Evolutionary conservation across 345 rosid species (phyloP), one percentile per base, ranked within the genome.

Genomic region (Carallia pectinifolia): DNA sequence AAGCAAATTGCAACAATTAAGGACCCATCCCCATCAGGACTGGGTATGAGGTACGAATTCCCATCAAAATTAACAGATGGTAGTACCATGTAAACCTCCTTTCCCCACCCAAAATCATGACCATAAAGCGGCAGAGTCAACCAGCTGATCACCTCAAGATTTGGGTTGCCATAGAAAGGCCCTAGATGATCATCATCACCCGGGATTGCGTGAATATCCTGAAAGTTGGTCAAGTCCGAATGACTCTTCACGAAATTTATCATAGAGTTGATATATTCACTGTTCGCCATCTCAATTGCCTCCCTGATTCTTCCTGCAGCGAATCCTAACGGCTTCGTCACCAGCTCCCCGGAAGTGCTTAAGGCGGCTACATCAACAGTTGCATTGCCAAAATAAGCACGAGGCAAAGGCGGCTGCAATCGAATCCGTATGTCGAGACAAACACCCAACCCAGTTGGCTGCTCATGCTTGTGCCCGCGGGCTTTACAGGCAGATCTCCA

Each of bases 51-150:
- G 65, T 79, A 64, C 1, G 81, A 80, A 74, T 81, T 80, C 23
- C 83, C 90, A 37, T 88, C 90, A 36, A 75, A 85, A 61, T 81
- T 83, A 70, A 81, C 81, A 65, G 74, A 76, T 30, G 86, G 86
- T 1, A 84, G 88, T 17, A 85, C 88, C 76, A 81, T 81, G 65
- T 83, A 81, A 13, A 84, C 53, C 56, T 84, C 88, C 55, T 73
- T 76, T 7, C 93, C 93, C 90, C 88, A 88, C 38, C 93, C 89
- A 36, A 86, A 88, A 74, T 88, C 90, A 47, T 80, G 69, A 2
- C 85, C 87, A 36, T 76, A 71, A 7, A 86, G 80, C 1, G 93
- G 89, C n/a, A 88, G 30, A 10, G 82, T 80, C 69, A 84, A 53
- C 92, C 90, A 88, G 58, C 93, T 88, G 30, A 83, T 86, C 19